phyloP scores from a whole-genome alignment of 176 grass and related monocot genomes.

The Oryza meyeriana region DNA sequence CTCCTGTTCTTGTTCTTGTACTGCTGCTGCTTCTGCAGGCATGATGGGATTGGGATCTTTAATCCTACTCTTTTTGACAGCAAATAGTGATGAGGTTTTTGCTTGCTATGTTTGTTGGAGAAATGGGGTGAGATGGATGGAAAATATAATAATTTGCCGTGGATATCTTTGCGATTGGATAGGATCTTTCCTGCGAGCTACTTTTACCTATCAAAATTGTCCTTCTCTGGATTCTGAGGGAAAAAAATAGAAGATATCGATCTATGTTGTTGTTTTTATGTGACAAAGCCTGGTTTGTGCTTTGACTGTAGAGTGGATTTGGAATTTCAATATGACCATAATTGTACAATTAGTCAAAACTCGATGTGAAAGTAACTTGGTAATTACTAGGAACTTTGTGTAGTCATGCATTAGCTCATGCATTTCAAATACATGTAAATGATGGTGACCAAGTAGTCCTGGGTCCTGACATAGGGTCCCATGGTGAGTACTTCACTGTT shows the following conservation, averaged over 20 bases:
- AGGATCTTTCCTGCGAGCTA: neutral
- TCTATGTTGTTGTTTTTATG: neutral
- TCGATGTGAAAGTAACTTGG: neutral
- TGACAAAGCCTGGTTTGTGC: no score
- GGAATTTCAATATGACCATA: neutral
- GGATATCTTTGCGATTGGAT: neutral
- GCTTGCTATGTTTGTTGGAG: neutral
- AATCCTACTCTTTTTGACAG: neutral
- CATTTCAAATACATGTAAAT: neutral
- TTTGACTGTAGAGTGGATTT: neutral
- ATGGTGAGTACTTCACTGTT: neutral
- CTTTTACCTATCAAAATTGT: neutral
- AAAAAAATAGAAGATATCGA: neutral
- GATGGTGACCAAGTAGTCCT: neutral
- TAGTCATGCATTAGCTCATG: neutral
- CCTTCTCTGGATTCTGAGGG: neutral
- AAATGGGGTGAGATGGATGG: neutral
- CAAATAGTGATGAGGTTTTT: neutral
- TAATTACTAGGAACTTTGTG: neutral
- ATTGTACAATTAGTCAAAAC: neutral
- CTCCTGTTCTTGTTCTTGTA: neutral
- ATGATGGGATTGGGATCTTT: neutral
- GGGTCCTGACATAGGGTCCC: neutral
- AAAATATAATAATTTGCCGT: neutral
- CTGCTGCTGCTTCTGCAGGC: neutral